Conservation (phyloP, 2,329 filamentous ascomycete genomes). For the Hymenoscyphus scutula region DNA sequence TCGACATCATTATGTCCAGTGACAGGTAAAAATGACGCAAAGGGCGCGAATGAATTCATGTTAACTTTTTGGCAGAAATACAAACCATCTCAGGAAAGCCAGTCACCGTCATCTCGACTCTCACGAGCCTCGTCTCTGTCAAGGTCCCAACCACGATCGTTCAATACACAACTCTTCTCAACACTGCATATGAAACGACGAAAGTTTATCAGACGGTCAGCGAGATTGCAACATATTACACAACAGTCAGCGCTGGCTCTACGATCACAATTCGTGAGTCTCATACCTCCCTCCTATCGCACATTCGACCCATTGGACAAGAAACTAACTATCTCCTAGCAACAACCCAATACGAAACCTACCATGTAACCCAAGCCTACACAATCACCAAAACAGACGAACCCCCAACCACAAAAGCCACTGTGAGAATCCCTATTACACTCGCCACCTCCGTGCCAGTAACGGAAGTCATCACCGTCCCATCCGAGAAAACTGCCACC, state of each 20-base stretch:
- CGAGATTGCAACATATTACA: conserved; percentile 39
- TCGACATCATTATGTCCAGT: conserved; percentile 44
- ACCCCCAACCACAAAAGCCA: conserved; percentile 29
- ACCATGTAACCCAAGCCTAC: conserved; percentile 40
- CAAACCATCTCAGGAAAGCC: conserved; percentile 41
- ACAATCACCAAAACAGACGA: conserved; percentile 27
- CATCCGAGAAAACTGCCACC: conserved; percentile 27
- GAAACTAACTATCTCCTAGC: conserved; percentile 31
- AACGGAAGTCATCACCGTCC: conserved; percentile 28
- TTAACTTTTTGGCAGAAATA: not conserved
- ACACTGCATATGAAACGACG: conserved; percentile 34
- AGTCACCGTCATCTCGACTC: conserved; percentile 40
- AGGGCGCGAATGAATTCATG: not conserved
- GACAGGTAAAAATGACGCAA: not conserved
- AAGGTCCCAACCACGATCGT: conserved; percentile 30
- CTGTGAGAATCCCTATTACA: conserved; percentile 26
- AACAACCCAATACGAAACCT: conserved; percentile 43
- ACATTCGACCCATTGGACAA: too few species aligned
- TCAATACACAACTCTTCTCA: conserved; percentile 39
- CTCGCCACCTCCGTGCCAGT: conserved; percentile 24
- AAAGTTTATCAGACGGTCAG: conserved; percentile 42
- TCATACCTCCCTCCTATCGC: not conserved
- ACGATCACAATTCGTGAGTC: conserved; percentile 40
- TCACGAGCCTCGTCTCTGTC: conserved; percentile 28
- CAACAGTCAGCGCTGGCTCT: conserved; percentile 44